Percentiles rank a stretch among this genome's conserved stretches.
Conservation (phyloP, 1,284 basidiomycete species). For the Caloboletus firmus region DNA sequence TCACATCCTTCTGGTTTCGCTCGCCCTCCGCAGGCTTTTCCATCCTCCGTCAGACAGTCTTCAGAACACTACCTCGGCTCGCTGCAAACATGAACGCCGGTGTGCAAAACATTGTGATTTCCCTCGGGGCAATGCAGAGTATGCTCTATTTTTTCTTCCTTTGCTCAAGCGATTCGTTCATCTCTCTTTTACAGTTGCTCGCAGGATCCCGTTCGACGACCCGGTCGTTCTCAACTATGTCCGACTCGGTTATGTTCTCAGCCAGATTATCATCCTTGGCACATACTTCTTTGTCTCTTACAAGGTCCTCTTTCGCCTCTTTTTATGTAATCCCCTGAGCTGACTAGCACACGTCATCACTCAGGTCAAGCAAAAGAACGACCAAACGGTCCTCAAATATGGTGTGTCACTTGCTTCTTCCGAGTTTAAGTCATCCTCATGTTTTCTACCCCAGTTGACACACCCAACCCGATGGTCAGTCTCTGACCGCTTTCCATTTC, state of each 20-base stretch:
- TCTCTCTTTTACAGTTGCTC: slow-evolving; percentile 60
- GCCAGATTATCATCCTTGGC: slow-evolving; percentile 69
- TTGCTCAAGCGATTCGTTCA: neutral
- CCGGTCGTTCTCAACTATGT: slow-evolving; percentile 82
- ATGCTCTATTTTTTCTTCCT: slow-evolving; percentile 15
- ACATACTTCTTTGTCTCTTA: slow-evolving; percentile 76
- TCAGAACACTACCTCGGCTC: neutral
- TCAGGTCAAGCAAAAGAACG: slow-evolving; percentile 92
- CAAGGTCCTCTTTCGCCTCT: slow-evolving; percentile 48
- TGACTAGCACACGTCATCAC: slow-evolving; percentile 24
- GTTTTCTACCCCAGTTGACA: slow-evolving; percentile 49
- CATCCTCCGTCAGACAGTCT: slow-evolving; percentile 14
- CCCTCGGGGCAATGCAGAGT: slow-evolving; percentile 90
- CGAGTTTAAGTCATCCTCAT: neutral
- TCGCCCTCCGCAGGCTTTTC: neutral
- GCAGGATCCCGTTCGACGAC: slow-evolving; percentile 90
- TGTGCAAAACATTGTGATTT: slow-evolving; percentile 76
- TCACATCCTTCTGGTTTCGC: neutral
- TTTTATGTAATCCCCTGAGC: neutral
- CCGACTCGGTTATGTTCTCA: slow-evolving; percentile 78
- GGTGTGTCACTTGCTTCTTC: slow-evolving; percentile 45
- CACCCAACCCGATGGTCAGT: slow-evolving; percentile 59
- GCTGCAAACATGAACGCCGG: slow-evolving; percentile 50
- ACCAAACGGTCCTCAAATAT: slow-evolving; percentile 94
- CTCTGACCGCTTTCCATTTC: neutral